Evolutionary conservation across 1,139 yeast genomes (phyloP), one percentile per base, ranked within the genome.

Genomic region (Geotrichum klebahnii): DNA sequence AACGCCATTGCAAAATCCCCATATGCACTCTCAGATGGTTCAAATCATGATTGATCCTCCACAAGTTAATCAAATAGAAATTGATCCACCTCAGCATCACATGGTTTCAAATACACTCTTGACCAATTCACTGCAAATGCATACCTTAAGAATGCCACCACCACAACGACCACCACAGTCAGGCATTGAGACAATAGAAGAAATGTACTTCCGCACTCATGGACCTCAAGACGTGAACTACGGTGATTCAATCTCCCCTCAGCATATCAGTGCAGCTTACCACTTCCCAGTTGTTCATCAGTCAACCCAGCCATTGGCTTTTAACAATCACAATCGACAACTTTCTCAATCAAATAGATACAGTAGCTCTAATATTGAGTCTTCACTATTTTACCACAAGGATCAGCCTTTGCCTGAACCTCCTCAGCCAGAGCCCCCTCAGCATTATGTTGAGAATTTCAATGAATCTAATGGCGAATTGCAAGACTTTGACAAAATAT

Each of bases 1-100:
- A n/a, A n/a, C n/a, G n/a, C n/a, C n/a, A n/a, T n/a, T n/a, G n/a
- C n/a, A n/a, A n/a, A n/a, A n/a, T n/a, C n/a, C n/a, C n/a, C n/a
- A n/a, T n/a, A n/a, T n/a, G n/a, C n/a, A n/a, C n/a, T n/a, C n/a
- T n/a, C n/a, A n/a, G n/a, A n/a, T 10, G 10, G 10, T 26, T 10
- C 29, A 6, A 26, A 26, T 26, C 10, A 26, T 6, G 9, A 6
- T 26, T 19, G 19, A 4, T 38, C 42, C 23, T 12, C 44, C 34
- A 16, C 22, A n/a, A 8, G 26, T 40, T 40, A 42, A 34, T 10
- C 46, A 42, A 42, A 32, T 42, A 6, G 24, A 42, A 32, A 32
- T 32, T 31, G 40, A 43, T 34, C 38, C 46, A 3, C 46, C 32
- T 16, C 38, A 35, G 5, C 35, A 5, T 4, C 35, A 32, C 5